Conservation (phyloP, 345 rosid species). For the Arabis alpina region DNA sequence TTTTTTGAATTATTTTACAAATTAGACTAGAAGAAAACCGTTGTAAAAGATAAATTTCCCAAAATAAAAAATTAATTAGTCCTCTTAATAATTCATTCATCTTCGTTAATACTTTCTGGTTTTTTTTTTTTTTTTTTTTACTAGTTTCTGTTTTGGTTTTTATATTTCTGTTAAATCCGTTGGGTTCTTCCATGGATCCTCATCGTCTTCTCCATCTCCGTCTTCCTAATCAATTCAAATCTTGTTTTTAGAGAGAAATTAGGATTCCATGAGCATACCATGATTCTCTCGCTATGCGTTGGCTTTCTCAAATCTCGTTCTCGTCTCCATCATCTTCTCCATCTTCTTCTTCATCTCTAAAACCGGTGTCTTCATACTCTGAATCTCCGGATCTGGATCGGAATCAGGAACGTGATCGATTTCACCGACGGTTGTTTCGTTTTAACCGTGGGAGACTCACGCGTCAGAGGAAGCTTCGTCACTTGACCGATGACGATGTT, state of each 20-base stretch:
- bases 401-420: slow-evolving; percentile 29
- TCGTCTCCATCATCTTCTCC: slow-evolving; percentile 51
- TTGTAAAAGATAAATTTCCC: slow-evolving; percentile 17
- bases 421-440: slow-evolving; percentile 40
- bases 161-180: slow-evolving; percentile 42
- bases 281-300: slow-evolving; percentile 70
- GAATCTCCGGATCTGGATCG: slow-evolving; percentile 35
- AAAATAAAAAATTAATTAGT: slow-evolving; percentile 21
- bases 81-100: slow-evolving; percentile 19
- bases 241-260: background rate
- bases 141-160: background rate
- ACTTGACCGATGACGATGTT: slow-evolving; percentile 58
- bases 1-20: background rate
- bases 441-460: slow-evolving; percentile 48
- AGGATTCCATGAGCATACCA: slow-evolving; percentile 38
- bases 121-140: background rate
- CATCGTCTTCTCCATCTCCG: slow-evolving; percentile 31
- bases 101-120: background rate
- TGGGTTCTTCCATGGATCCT: slow-evolving; percentile 42
- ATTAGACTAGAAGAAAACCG: slow-evolving; percentile 1
- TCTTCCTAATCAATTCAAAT: slow-evolving; percentile 21
- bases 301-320: slow-evolving; percentile 65
- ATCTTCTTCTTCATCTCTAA: slow-evolving; percentile 25
- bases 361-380: slow-evolving; percentile 40
- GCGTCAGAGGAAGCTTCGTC: slow-evolving; percentile 64